Base-by-base conservation (phyloP, 805 yeast species). In the Ogataea zsoltii region DNA sequence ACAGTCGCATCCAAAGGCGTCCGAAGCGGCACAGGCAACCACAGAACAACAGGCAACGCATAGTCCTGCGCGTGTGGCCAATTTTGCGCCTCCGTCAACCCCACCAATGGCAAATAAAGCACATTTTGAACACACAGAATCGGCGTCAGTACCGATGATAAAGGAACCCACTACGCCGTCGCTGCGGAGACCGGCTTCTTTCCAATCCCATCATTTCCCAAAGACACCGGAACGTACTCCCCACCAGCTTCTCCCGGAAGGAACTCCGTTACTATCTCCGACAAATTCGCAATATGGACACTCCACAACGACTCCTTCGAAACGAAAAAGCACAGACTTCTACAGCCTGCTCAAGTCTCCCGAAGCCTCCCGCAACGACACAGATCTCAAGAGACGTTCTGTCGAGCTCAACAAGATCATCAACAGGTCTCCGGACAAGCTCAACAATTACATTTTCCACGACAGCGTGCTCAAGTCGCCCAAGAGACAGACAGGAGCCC, bases 331-430 rank as follows among this genome's bases (percentile, higher is more conserved):
- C 33, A 61, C 64, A 2, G 72, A 68, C 49, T 65, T 67, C 33
- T 68, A 67, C 50, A 51, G 62, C 25, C 52, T 68, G 15, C 50
- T 68, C 16, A 66, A 63, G 48, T 64, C 71, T 2, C 72, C 72
- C 4, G 70, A 66, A 26, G 56, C 42, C 26, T 47, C 33, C 36
- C 43, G 59, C 39, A 48, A 30, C 36, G 50, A 50, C 35, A 44
- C 34, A 13, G 58, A 51, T 33, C 38, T 64, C 23, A 67, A 66
- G 46, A 46, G 65, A 46, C 53, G 66, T 23, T 65, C 71, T 1
- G 46, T 63, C 29, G 70, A 66, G 30, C 51, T 66, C 18, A 58
- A 60, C 48, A 58, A 57, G 29, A 58, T 62, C 6, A 55, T 62
- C 13, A 57, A 60, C 43, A 53, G 46, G 38, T 54, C 63, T 3